Evolutionary conservation across 2,329 filamentous ascomycete genomes (phyloP).

Genomic region (Dactylonectria estremocensis): DNA sequence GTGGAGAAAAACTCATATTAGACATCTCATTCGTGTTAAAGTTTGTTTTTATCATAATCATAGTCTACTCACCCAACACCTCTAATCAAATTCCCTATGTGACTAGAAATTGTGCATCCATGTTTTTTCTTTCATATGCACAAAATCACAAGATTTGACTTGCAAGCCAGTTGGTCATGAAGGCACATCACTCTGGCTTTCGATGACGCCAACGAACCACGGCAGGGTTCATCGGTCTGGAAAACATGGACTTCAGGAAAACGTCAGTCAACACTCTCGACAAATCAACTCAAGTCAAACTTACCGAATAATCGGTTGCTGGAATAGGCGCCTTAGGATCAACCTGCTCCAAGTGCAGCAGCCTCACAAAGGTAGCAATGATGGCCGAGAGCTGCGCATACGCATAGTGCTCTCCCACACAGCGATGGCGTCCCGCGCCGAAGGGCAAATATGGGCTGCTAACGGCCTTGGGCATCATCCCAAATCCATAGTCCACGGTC

Average conservation of each 20-base stretch:
- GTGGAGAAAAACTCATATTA: too few relatives aligned
- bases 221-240: conserved; percentile 43
- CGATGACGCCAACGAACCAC: conserved; percentile 39
- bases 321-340: conserved; percentile 73
- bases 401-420: conserved; percentile 97
- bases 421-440: conserved; percentile 93
- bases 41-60: too few relatives aligned
- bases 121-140: too few relatives aligned
- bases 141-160: too few relatives aligned
- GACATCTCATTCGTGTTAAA: too few relatives aligned
- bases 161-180: too few relatives aligned
- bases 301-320: conserved; percentile 74
- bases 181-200: background rate
- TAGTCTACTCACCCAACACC: too few relatives aligned
- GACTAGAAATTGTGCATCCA: too few relatives aligned
- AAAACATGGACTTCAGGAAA: conserved; percentile 41
- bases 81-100: too few relatives aligned
- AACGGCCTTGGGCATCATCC: conserved; percentile 90
- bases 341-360: conserved; percentile 76
- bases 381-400: conserved; percentile 93
- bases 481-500: conserved; percentile 95
- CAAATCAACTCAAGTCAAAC: fast-evolving
- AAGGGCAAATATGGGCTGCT: conserved; percentile 93
- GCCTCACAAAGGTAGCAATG: conserved; percentile 79
- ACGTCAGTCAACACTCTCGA: background rate